Conservation (phyloP, 2,329 filamentous ascomycete species). For the Beauveria australis region DNA sequence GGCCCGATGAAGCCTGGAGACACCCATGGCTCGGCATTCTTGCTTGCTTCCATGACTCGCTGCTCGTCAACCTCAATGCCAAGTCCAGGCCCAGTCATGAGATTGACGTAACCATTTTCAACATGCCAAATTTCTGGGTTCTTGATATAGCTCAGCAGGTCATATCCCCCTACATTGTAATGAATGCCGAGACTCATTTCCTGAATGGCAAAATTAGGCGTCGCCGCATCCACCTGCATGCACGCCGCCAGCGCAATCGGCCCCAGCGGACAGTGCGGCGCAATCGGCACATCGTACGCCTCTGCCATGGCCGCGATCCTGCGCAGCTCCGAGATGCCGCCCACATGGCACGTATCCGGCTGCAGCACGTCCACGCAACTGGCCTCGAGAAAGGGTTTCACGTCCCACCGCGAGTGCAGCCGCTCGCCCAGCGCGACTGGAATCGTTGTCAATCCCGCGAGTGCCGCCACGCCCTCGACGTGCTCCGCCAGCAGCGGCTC, state of each 20-base stretch:
- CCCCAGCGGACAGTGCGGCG: slow-evolving; percentile 66
- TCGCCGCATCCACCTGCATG: slow-evolving; percentile 55
- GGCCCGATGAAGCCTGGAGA: slow-evolving; percentile 59
- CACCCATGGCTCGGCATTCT: slow-evolving; percentile 55
- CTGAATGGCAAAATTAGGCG: slow-evolving; percentile 62
- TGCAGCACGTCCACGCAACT: slow-evolving; percentile 64
- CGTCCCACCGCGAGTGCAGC: slow-evolving; percentile 64
- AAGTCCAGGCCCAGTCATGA: slow-evolving; percentile 52
- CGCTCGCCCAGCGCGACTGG: slow-evolving; percentile 68
- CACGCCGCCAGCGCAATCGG: slow-evolving; percentile 66
- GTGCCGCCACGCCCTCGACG: slow-evolving; percentile 46
- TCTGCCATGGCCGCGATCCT: slow-evolving; percentile 65
- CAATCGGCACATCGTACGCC: slow-evolving; percentile 64
- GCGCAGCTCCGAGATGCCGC: slow-evolving; percentile 63
- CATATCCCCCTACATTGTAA: slow-evolving; percentile 61
- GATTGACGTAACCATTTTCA: slow-evolving; percentile 55
- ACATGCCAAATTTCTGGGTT: slow-evolving; percentile 59
- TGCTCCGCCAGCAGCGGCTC: slow-evolving; percentile 67
- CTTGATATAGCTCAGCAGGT: slow-evolving; percentile 58
- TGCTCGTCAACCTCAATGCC: slow-evolving; percentile 68
- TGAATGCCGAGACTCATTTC: slow-evolving; percentile 77
- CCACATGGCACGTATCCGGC: slow-evolving; percentile 63
- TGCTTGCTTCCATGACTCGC: slow-evolving; percentile 49
- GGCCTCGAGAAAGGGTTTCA: slow-evolving; percentile 62
- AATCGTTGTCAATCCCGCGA: slow-evolving; percentile 40